Evolutionary conservation across 768 basidiomycete species (phyloP).

Genomic region (Filobasidium wieringae): DNA sequence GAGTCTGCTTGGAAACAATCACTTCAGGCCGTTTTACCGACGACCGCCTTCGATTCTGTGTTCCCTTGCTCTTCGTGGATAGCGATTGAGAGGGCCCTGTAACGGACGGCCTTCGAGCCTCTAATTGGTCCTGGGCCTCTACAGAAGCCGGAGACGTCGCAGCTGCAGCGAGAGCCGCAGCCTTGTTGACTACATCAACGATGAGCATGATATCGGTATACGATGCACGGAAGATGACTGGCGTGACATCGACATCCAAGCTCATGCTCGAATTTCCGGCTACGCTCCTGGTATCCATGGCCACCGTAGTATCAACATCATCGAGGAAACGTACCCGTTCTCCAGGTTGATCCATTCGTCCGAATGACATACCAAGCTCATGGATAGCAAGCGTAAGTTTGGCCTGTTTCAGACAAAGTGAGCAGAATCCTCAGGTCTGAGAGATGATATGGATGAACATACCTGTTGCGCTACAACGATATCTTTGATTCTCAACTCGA

Average conservation of each 20-base stretch:
- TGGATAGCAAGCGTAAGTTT: slow-evolving; percentile 67
- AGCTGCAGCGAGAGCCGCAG: slow-evolving; percentile 56
- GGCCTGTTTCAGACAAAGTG: slow-evolving; percentile 45
- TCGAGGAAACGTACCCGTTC: slow-evolving; percentile 88
- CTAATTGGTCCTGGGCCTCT: too few species aligned
- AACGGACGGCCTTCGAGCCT: too few species aligned
- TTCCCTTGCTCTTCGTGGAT: too few species aligned
- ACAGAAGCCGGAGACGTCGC: too few species aligned
- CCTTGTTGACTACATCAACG: slow-evolving; percentile 55
- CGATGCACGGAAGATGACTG: slow-evolving; percentile 86
- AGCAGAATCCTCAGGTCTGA: background rate
- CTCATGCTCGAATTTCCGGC: slow-evolving; percentile 53
- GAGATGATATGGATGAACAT: slow-evolving; percentile 18
- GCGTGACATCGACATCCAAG: slow-evolving; percentile 68
- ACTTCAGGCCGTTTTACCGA: slow-evolving; percentile 34
- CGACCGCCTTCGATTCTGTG: too few species aligned
- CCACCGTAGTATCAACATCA: slow-evolving; percentile 74
- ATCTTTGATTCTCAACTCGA: slow-evolving; percentile 70
- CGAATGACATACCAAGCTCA: slow-evolving; percentile 83
- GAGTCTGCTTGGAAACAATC: slow-evolving; percentile 16
- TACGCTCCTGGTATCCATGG: slow-evolving; percentile 63
- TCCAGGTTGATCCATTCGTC: slow-evolving; percentile 66
- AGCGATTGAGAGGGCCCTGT: too few species aligned
- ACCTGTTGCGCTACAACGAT: slow-evolving; percentile 86
- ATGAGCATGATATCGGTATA: slow-evolving; percentile 89